phyloP scores from a whole-genome alignment of 441 rosid genomes.

The Flueggea neowawraea region DNA sequence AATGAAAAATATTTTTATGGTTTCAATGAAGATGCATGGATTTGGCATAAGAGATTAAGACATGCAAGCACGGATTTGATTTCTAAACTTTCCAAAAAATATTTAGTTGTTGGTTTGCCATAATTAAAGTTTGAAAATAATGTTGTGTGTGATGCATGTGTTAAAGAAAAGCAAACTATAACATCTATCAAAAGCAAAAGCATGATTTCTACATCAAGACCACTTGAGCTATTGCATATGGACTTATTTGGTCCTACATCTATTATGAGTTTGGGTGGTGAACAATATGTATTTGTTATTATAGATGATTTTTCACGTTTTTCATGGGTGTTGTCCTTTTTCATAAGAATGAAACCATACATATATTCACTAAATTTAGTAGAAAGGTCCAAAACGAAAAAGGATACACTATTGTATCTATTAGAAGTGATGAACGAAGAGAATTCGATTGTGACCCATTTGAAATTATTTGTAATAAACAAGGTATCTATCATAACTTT shows the following conservation, averaged over 20 bases:
- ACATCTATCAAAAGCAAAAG: not conserved
- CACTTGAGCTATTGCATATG: not conserved
- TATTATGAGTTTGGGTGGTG: not conserved
- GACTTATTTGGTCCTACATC: not conserved
- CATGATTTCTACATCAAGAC: not conserved
- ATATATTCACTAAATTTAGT: not conserved
- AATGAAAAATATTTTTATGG: too few relatives aligned
- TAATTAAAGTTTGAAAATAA: not conserved
- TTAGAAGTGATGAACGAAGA: not conserved
- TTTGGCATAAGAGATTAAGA: not conserved
- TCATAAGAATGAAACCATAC: not conserved
- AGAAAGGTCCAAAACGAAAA: not conserved
- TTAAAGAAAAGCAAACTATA: not conserved
- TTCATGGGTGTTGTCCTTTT: not conserved
- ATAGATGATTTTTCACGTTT: not conserved
- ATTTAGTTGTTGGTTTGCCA: not conserved
- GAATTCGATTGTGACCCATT: not conserved
- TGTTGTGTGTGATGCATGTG: not conserved
- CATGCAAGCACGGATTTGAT: not conserved
- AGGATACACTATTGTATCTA: not conserved
- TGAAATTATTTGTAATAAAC: not conserved
- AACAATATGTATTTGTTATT: not conserved
- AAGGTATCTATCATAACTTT: not conserved
- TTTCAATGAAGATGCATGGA: not conserved
- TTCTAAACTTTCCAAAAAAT: not conserved